A percentile compares a stretch with the other conserved stretches of the same genome.
phyloP scores from a whole-genome alignment of 345 rosid genomes.

The Murraya koenigii region DNA sequence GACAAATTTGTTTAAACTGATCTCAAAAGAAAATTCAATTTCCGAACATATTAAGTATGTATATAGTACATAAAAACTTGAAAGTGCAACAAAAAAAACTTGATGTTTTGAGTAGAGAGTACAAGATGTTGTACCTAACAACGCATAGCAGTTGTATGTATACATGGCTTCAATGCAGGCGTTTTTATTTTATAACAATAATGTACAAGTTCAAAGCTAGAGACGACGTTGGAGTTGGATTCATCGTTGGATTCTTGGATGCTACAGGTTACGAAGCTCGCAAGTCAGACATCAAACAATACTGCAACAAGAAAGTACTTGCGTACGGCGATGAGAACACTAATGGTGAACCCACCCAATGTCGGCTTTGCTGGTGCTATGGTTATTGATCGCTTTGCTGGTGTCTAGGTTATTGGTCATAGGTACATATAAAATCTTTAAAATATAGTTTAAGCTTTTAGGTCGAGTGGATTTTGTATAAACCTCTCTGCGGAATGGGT shows the following conservation, averaged over 20 bases:
- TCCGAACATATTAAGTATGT: too few species aligned
- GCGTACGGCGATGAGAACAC: conserved; percentile 43
- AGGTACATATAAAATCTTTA: conserved; percentile 25
- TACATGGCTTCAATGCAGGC: too few species aligned
- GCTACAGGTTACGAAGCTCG: conserved; percentile 50
- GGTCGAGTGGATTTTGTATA: too few species aligned
- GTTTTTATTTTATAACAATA: too few species aligned
- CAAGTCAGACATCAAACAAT: conserved; percentile 52
- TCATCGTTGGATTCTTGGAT: conserved; percentile 54
- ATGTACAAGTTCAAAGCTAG: conserved; percentile 41
- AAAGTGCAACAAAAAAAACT: too few species aligned
- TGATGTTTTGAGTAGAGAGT: too few species aligned
- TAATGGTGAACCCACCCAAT: conserved; percentile 53
- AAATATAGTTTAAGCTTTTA: background rate
- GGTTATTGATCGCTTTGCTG: conserved; percentile 50
- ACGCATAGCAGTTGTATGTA: too few species aligned
- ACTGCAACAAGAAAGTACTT: conserved; percentile 47
- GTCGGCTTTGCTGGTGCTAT: conserved; percentile 46
- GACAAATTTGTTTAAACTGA: too few species aligned
- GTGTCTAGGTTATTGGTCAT: conserved; percentile 44
- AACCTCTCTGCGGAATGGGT: too few species aligned
- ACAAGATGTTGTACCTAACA: too few species aligned
- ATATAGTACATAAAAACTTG: too few species aligned
- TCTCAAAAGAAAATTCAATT: too few species aligned
- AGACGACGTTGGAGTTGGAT: conserved; percentile 60